A percentile compares a stretch with the other conserved stretches of the same genome.
Conservation (phyloP, 805 yeast species). For the Saccharomycodes ludwigii region DNA sequence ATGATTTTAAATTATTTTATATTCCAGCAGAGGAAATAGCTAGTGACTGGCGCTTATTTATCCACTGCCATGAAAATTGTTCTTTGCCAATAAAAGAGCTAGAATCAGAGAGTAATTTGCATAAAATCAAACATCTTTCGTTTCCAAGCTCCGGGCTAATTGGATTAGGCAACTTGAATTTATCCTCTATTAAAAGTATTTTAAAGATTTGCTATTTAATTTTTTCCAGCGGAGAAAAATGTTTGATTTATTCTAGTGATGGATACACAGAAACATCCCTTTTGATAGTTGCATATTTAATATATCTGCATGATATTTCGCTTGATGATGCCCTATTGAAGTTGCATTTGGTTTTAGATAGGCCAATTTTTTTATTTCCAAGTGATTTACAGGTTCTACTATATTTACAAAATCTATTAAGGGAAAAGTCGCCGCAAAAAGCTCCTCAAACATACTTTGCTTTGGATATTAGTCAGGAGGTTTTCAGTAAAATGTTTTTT, state of each 20-base stretch:
- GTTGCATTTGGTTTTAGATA: slow-evolving; percentile 47
- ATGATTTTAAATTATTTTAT: slow-evolving; percentile 27
- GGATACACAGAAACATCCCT: slow-evolving; percentile 88
- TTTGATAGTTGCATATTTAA: slow-evolving; percentile 55
- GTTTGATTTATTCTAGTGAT: slow-evolving; percentile 65
- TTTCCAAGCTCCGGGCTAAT: slow-evolving; percentile 83
- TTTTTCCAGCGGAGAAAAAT: slow-evolving; percentile 14
- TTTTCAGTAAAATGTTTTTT: slow-evolving; percentile 25
- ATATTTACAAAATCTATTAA: slow-evolving; percentile 50
- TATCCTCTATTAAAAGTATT: slow-evolving; percentile 51
- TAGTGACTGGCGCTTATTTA: too few species aligned
- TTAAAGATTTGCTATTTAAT: slow-evolving; percentile 52
- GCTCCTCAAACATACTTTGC: slow-evolving; percentile 3
- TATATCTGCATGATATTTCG: slow-evolving; percentile 50
- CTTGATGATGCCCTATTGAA: slow-evolving; percentile 55
- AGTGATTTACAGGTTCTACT: slow-evolving; percentile 57
- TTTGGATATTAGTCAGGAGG: slow-evolving; percentile 18
- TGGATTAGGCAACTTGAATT: slow-evolving; percentile 60
- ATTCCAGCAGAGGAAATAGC: slow-evolving; percentile 41
- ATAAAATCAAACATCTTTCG: slow-evolving; percentile 28
- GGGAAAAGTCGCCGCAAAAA: slow-evolving; percentile 43
- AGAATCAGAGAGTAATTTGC: too few species aligned
- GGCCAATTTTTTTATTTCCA: slow-evolving; percentile 79
- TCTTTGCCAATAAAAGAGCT: too few species aligned
- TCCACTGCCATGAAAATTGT: too few species aligned